Base-by-base conservation (phyloP, 352 stramenopile genomes). In the Phytophthora cryptogea region DNA sequence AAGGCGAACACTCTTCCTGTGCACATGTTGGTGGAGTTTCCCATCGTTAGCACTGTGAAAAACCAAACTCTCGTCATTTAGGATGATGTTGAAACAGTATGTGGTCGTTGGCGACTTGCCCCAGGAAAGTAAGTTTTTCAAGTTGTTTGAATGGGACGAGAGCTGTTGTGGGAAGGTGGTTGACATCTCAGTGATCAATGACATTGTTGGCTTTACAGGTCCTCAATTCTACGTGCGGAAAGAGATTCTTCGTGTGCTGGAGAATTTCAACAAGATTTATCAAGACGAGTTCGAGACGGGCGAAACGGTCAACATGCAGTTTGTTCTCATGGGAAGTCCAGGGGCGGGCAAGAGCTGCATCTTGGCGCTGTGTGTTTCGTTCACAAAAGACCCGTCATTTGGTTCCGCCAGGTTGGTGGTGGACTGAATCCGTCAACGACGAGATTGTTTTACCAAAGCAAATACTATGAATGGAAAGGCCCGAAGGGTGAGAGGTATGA, bases 311-410 rank as follows among this genome's bases (percentile, higher is more conserved):
- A 16, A 47, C 14, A 47, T 26, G 36, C 49, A 57, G 36, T 57
- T 57, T 6, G 16, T 48, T 30, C 28, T 57, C 14, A 17, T 48
- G n/a, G 49, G 49, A 16, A 41, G 37, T 32, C 37, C 37, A 23
- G 37, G 49, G 14, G 31, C 28, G 10, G 49, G 49, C 20, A 57
- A 57, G 37, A 57, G 49, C n/a, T 57, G 49, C 28, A 44, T 65
- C 2, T 43, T 65, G 40, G 47, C 33, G 0, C 37, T 65, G 16
- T 65, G 0, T 65, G 56, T 16, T 59, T 64, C 9, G 6, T 35
- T 6, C 3, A 40, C 7, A 33, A 58, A 27, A 5, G 5, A 23
- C 39, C 47, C 8, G 56, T 59, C 13, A 11, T 64, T 13, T 56
- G 54, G 47, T 26, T 20, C 13, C 40, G 39, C 7, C 5, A 14